Evolutionary conservation across 2,329 filamentous ascomycete genomes (phyloP), one percentile per base, ranked within the genome.

Genomic region (Phoma sp.): DNA sequence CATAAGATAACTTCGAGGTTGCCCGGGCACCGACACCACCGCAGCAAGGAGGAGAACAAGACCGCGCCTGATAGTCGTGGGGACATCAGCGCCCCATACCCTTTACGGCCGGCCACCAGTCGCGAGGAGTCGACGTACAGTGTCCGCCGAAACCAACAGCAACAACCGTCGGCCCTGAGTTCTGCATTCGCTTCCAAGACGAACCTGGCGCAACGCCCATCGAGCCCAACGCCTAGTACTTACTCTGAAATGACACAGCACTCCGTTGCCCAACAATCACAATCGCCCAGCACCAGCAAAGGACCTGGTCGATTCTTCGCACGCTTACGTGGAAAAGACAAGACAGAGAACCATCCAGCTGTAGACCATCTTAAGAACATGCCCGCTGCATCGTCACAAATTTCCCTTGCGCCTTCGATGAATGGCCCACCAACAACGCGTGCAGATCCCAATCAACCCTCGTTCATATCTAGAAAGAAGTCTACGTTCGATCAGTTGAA

Each of bases 161-260:
- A 82, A 36, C 76, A 77, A 12, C 78, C 76, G 2, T 50, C 52
- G 21, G 70, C 76, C 13, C 72, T 80, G 57, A 75, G 72, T 55
- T 81, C 81, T 15, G 79, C 81, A 12, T 79, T 83, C 68, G 80
- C 76, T 41, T 83, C 82, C 27, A 76, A 77, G 13, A 77, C 77
- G 6, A 80, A 74, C 21, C 74, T 84, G 32, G 76, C 81, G 72
- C 83, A 78, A 63, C 88, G 92, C 62, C 87, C 91, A 12, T 85
- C 90, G 57, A 96, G 93, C 74, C 92, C 93, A 24, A 91, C 91
- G 0, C 90, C 92, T 7, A 95, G 91, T 74, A 81, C 84, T 37
- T 84, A 84, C 64, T 91, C 88, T 69, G 82, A 79, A 21, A 78
- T 79, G 75, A 84, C 76, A 71, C 81, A 72, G 69, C 82, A 76